A percentile compares a stretch with the other conserved stretches of the same genome.
Conservation (phyloP, 2,329 filamentous ascomycete genomes). For the Pestalotiopsis sp. region DNA sequence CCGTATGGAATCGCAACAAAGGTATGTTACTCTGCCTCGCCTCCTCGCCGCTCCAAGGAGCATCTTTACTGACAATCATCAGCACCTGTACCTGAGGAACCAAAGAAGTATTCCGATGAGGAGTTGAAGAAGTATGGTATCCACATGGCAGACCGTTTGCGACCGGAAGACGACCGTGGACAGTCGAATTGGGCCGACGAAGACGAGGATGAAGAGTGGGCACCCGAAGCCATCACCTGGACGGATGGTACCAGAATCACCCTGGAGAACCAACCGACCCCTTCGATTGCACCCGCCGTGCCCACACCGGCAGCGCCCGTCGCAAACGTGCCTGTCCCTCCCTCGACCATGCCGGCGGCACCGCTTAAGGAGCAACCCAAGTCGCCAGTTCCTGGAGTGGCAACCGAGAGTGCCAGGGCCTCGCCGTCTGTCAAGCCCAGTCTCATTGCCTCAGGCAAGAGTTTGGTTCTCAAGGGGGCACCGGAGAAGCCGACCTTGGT, state of each 20-base stretch:
- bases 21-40: conserved; percentile 52
- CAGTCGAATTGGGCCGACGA: conserved; percentile 90
- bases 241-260: conserved; percentile 85
- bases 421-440: conserved; percentile 48
- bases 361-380: conserved; percentile 44
- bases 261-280: conserved; percentile 57
- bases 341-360: conserved; percentile 32
- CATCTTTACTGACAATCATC: conserved; percentile 5
- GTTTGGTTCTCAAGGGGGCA: conserved; percentile 67
- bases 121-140: conserved; percentile 87
- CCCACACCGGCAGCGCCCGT: conserved; percentile 30
- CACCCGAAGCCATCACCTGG: conserved; percentile 84
- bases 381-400: conserved; percentile 41
- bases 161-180: conserved; percentile 76
- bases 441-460: conserved; percentile 57
- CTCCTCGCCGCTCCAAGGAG: not conserved
- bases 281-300: conserved; percentile 29
- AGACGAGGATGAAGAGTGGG: conserved; percentile 88
- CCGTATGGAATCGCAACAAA: conserved; percentile 88
- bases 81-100: conserved; percentile 67
- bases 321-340: conserved; percentile 21
- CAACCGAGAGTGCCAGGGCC: conserved; percentile 28
- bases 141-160: conserved; percentile 78
- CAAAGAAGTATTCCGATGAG: conserved; percentile 84
- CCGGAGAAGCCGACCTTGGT: conserved; percentile 74